Evolutionary conservation across 176 grass and related monocot genomes (phyloP), one percentile per base, ranked within the genome.

Genomic region (Rhynchospora tenuis): DNA sequence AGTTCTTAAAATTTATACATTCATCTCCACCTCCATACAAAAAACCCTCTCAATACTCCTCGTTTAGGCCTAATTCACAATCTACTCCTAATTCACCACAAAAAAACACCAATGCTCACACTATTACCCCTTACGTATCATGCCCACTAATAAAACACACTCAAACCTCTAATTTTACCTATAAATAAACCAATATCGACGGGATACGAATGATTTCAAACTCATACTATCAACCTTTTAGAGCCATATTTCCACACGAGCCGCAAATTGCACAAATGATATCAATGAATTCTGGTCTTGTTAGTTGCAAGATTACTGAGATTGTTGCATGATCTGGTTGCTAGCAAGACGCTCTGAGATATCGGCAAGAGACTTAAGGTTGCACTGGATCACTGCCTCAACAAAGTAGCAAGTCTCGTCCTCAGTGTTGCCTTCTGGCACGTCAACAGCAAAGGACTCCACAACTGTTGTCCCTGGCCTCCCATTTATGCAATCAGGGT

Each of bases 371-470:
- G 94, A 97, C 60, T 97, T 94, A 27, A 97, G 90, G 87, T 97
- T 97, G 92, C 94, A 97, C 60, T 94, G 94, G 86, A 97, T 91
- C 69, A 97, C 69, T 2, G 94, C 92, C 76, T 97, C 94, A 2
- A 97, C 88, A 62, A 97, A 97, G 80, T 90, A 97, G 83, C 94
- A 94, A 0, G 94, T 97, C 84, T 97, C 94, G 6, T 94, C 94
- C 71, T 90, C 90, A 27, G 94, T 97, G 72, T 97, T 97, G 48
- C 90, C 94, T 20, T 97, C 94, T 0, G 94, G 94, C 48, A 97
- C 87, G 17, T 97, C 94, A 3, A 97, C 94, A 38, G 93, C 87
- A 31, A 94, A 97, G 2, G 94, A 92, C 65, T 97, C 94, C 54
- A 97, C 86, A 33, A 92, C 94, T 43, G 94, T 82, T 6, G 94